Evolutionary conservation across 495 filamentous ascomycete species (phyloP), one percentile per base, ranked within the genome.

Genomic region (Podospora pseudocomata): DNA sequence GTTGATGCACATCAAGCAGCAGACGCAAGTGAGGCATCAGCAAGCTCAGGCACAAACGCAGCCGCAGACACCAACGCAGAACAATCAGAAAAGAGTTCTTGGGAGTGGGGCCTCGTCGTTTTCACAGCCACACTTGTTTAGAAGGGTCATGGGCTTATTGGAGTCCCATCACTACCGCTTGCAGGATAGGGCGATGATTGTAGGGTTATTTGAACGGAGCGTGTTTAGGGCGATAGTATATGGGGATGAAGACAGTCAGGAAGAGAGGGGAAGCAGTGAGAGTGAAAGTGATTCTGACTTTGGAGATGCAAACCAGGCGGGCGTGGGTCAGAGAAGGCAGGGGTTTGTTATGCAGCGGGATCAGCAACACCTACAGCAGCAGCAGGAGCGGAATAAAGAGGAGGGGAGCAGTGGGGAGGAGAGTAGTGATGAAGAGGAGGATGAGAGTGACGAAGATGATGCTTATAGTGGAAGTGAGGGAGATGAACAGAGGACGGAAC

Each of bases 131-230:
- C 80, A 83, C 39, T 83, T 98, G 44, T 98, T 97, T 81, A 88
- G 87, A 65, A 91, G 93, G 76, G 88, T 94, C 66, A 88, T 98
- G 82, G 84, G 81, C 39, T 80, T 97, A 39, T 83, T 99, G n/a
- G 95, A 97, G 80, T 89, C 86, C 63, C 93, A 97, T 70, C 92
- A 95, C 73, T 98, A 92, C 77, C 87, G 94, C 34, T 83, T 98
- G 26, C 88, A 87, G 5, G 89, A 92, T 61, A 89, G 94, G 56
- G 90, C 92, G 56, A 93, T 96, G 77, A 89, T 97, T 44, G 88
- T 97, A 62, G 93, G 97, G 75, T 80, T 98, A 27, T 99, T 98
- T 77, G 94, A 98, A 71, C 94, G 92, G 79, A 87, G 84, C 49
- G 92, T 98, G 30, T 81, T 98, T 77, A 82, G 92, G 71, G 86